Evolutionary conservation across 441 rosid species (phyloP), one percentile per base, ranked within the genome.

Genomic region (Raphanus hybrid): DNA sequence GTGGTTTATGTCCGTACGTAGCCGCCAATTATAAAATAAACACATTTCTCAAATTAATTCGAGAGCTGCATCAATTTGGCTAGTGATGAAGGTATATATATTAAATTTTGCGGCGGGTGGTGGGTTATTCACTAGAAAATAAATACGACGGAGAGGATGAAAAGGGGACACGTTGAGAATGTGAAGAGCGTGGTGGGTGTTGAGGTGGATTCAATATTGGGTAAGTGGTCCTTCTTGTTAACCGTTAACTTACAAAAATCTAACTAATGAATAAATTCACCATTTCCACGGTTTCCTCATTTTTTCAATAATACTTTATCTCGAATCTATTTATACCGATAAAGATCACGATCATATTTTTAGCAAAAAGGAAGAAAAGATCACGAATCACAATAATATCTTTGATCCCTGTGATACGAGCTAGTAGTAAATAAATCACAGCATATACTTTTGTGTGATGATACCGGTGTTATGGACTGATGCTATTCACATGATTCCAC

Each of bases 131-230:
- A 20, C 11, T 37, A 54, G 26, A 10, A 70, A 70, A 69, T 1
- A 18, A 63, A 27, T 63, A 37, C 23, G 58, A 54, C 9, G 55
- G 48, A 1, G 27, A 64, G 20, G 58, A 20, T 11, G 52, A 54
- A 57, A 6, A 63, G 29, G 58, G 26, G 15, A 14, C 69, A 78
- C 77, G 81, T 78, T 78, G 73, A 71, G 6, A 78, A 78, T 72
- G 76, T 78, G 81, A 59, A 77, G 20, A 20, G 54, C 34, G n/a
- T 71, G 73, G 76, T 78, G 72, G 73, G 6, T 57, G 54, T 77
- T 57, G 75, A 39, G 66, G 62, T 70, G 80, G 72, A 59, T 45
- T 66, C 76, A 59, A 77, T 65, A 50, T 57, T 39, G 63, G 35
- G 43, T 64, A 43, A 64, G 76, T 64, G 76, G 76, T 71, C 80